phyloP scores from a whole-genome alignment of 306 rosid genomes.

The Hippophae gyantsensis region DNA sequence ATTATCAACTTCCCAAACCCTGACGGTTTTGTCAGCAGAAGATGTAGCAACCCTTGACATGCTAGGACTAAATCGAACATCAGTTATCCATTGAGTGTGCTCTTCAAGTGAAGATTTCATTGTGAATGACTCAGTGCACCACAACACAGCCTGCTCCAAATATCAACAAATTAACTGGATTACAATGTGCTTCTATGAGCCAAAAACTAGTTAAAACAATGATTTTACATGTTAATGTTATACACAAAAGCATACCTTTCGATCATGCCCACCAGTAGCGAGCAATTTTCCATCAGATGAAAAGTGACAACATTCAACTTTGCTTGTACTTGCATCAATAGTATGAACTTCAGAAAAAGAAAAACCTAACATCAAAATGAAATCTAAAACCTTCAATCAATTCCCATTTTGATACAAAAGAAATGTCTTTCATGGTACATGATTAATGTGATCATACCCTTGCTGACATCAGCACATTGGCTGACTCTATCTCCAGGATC shows the following conservation, averaged over 20 bases:
- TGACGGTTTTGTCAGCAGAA: constrained; percentile 74
- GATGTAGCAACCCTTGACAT: constrained; percentile 62
- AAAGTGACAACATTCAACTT: constrained; percentile 76
- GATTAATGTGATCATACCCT: constrained; percentile 34
- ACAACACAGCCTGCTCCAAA: constrained; percentile 58
- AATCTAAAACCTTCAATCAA: constrained; percentile 14
- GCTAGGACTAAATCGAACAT: constrained; percentile 64
- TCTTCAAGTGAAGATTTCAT: constrained; percentile 55
- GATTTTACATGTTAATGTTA: no score
- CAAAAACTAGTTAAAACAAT: neutral
- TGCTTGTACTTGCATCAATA: constrained; percentile 42
- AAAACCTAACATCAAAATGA: constrained; percentile 29
- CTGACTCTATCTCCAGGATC: constrained; percentile 33
- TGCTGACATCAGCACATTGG: constrained; percentile 27
- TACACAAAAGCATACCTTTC: constrained; percentile 37
- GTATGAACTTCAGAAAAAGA: constrained; percentile 35
- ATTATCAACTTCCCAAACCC: constrained; percentile 72
- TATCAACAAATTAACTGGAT: neutral
- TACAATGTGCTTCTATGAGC: neutral
- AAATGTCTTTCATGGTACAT: no score
- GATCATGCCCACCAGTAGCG: constrained; percentile 80
- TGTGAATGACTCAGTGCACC: constrained; percentile 57
- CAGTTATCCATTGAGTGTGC: constrained; percentile 69
- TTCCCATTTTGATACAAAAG: neutral
- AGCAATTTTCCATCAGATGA: constrained; percentile 80